Base-by-base conservation (phyloP, 2,329 filamentous ascomycete species). In the Botrytis sinoallii region DNA sequence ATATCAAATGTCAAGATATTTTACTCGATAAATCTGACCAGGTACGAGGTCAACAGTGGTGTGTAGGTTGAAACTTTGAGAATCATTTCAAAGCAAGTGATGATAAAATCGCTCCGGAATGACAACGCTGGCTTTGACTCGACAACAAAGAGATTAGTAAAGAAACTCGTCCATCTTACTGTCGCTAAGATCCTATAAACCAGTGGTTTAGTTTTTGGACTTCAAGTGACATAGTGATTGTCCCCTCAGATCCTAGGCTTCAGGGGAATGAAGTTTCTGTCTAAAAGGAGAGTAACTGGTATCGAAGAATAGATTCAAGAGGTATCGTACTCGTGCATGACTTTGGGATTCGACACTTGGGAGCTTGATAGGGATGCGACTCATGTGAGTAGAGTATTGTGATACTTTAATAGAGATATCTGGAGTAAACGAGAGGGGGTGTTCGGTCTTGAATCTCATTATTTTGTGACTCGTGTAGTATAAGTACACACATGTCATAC, bases 31-130 rank as follows among this genome's bases (percentile, higher is more conserved):
- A 1, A 5, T 55, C 52, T 8, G 4, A 1, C 16, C n/a, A 29
- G n/a, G 14, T 16, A 9, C 48, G 2, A 55, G 52, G 14, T 29
- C 12, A 55, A n/a, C 1, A 0, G 5, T n/a, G 0, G 8, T 16
- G 5, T 16, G 3, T 3, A 8, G 29, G 3, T 29, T 7, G 7
- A 1, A 14, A n/a, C 2, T 1, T 3, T 0, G 3, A 16, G 48
- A 16, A 16, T 1, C 9, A 3, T 0, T 7, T n/a, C 0, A n/a
- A n/a, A 55, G 4, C 3, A 55, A 32, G 22, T 25, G 48, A 16
- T n/a, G 5, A 29, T 1, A 16, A n/a, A 29, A 16, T 7, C 6
- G 6, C 48, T 55, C 12, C 7, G 4, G 3, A 55, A 16, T 55
- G 14, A 29, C 25, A 29, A 55, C 14, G 3, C 12, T 7, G 14